Evolutionary conservation across 2,329 filamentous ascomycete species (phyloP).

Genomic region (Periconia sp.): DNA sequence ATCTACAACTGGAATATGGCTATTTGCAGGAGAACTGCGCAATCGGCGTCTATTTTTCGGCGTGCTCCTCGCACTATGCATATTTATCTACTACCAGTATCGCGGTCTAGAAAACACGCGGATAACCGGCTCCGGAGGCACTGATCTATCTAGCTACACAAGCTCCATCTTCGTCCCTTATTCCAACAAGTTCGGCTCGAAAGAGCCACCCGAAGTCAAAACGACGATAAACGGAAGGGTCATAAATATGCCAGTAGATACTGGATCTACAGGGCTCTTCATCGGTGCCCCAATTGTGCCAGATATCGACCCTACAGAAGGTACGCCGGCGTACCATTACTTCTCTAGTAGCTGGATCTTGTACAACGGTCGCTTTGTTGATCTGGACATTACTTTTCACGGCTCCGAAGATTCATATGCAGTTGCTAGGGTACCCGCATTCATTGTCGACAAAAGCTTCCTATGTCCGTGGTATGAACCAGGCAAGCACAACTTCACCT

Average conservation of each 20-base stretch:
- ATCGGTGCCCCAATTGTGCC: conserved; percentile 41
- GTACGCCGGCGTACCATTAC: conserved; percentile 38
- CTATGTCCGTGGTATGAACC: conserved; percentile 43
- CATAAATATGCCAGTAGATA: conserved; percentile 42
- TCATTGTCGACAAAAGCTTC: conserved; percentile 42
- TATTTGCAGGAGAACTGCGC: too few relatives aligned
- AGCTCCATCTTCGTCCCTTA: conserved; percentile 42
- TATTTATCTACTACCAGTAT: too few relatives aligned
- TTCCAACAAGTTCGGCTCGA: conserved; percentile 31
- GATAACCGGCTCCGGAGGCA: too few relatives aligned
- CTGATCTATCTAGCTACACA: conserved; percentile 21
- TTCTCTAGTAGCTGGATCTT: conserved; percentile 43
- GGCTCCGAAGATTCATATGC: conserved; percentile 27
- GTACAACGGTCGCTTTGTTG: conserved; percentile 39
- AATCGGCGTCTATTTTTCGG: too few relatives aligned
- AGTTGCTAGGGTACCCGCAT: conserved; percentile 31
- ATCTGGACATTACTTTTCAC: conserved; percentile 34
- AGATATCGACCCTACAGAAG: conserved; percentile 25
- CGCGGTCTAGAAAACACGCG: too few relatives aligned
- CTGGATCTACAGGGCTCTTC: conserved; percentile 41
- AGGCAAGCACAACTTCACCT: conserved; percentile 29
- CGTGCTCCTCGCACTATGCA: too few relatives aligned
- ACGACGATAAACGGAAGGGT: conserved; percentile 32
- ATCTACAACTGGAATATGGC: too few relatives aligned
- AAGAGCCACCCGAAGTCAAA: conserved; percentile 32